Percentiles rank a stretch among this genome's conserved stretches.
Evolutionary conservation across 306 rosid genomes (phyloP).

Genomic region (Prunus mume): DNA sequence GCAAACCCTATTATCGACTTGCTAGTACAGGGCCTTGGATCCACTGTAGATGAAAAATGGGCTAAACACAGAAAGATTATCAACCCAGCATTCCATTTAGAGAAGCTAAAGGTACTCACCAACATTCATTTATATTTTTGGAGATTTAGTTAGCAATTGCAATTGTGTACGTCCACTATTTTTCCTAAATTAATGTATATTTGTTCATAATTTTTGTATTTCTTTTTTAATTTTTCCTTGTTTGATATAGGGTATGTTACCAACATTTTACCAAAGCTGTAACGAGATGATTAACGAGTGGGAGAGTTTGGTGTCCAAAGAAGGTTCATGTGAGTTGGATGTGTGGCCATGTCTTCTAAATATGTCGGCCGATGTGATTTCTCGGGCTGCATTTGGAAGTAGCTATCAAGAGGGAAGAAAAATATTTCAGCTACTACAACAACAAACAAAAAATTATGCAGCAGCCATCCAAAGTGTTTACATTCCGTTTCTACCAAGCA

Average conservation of each 20-base stretch:
- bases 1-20: conserved; percentile 21
- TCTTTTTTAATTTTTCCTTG: not conserved
- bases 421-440: conserved; percentile 31
- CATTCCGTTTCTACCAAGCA: conserved; percentile 40
- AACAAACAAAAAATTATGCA: conserved; percentile 1
- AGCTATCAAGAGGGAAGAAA: conserved; percentile 37
- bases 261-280: conserved; percentile 25
- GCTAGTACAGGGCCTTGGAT: not conserved
- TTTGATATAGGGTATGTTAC: conserved; percentile 7
- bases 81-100: conserved; percentile 42
- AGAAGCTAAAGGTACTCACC: conserved; percentile 49
- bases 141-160: not conserved
- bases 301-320: conserved; percentile 15
- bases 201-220: not conserved
- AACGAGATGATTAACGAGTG: conserved; percentile 28
- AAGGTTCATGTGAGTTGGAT: conserved; percentile 23
- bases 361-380: conserved; percentile 34
- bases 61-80: conserved; percentile 43
- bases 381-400: conserved; percentile 49
- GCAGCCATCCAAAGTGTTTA: not conserved
- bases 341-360: conserved; percentile 35
- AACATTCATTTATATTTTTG: not conserved
- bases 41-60: conserved; percentile 43
- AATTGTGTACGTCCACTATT: no score
- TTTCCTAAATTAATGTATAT: no score